phyloP scores from a whole-genome alignment of 345 rosid genomes.

The Rubroshorea leprosula region DNA sequence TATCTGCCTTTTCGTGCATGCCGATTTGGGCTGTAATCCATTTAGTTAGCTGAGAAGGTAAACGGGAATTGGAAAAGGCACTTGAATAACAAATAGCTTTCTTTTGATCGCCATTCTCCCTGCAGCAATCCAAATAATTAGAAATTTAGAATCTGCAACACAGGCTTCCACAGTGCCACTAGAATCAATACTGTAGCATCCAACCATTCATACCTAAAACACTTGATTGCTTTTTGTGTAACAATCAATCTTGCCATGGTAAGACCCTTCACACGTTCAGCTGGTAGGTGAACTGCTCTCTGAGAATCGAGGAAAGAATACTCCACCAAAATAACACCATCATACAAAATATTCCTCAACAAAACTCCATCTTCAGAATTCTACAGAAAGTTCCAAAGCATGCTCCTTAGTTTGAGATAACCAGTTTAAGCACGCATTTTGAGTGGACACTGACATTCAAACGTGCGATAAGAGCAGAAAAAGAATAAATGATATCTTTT shows the following conservation, averaged over 20 bases:
- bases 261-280: constrained; percentile 28
- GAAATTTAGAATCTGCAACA: no score
- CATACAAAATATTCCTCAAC: constrained; percentile 39
- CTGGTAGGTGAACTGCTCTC: constrained; percentile 20
- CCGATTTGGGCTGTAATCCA: constrained; percentile 26
- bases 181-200: constrained; percentile 7
- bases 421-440: neutral
- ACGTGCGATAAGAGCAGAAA: no score
- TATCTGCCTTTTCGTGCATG: constrained; percentile 24
- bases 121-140: constrained; percentile 17
- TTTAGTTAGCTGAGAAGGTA: constrained; percentile 33
- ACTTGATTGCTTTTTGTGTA: constrained; percentile 44
- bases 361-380: constrained; percentile 31
- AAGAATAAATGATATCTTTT: no score
- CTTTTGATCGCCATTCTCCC: constrained; percentile 40
- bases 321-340: constrained; percentile 47
- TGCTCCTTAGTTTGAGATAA: constrained; percentile 4
- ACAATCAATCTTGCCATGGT: constrained; percentile 40
- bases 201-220: constrained; percentile 33
- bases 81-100: constrained; percentile 32
- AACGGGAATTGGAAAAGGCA: constrained; percentile 36
- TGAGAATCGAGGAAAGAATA: constrained; percentile 39
- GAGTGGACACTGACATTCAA: neutral
- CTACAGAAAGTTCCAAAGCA: constrained; percentile 24
- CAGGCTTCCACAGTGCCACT: neutral